Conservation (phyloP, 306 rosid genomes). For the Comarum palustre region DNA sequence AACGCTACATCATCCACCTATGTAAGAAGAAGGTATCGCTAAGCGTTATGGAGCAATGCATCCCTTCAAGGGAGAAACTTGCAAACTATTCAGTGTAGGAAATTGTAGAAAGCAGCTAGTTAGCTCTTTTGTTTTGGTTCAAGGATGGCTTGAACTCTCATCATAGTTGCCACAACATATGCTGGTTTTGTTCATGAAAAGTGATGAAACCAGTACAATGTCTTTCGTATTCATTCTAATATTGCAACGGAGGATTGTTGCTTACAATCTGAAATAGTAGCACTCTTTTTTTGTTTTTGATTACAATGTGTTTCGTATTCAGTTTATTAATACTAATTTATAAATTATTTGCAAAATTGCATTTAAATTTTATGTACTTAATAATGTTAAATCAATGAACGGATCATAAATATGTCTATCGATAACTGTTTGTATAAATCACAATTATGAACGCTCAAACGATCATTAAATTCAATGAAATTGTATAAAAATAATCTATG, state of each 20-base stretch:
- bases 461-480: too few species aligned
- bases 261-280: not conserved
- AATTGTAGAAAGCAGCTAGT: not conserved
- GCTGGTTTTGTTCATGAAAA: not conserved
- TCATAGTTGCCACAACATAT: not conserved
- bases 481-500: too few species aligned
- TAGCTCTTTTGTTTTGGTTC: slow-evolving; percentile 13
- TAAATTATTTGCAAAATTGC: too few species aligned
- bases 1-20: slow-evolving; percentile 54
- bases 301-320: too few species aligned
- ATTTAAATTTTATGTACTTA: too few species aligned
- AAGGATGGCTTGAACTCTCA: not conserved
- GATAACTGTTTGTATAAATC: too few species aligned
- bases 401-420: too few species aligned
- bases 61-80: slow-evolving; percentile 5
- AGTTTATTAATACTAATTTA: too few species aligned
- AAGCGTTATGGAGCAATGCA: not conserved
- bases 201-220: not conserved
- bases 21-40: slow-evolving; percentile 33
- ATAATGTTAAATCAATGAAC: too few species aligned
- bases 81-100: not conserved
- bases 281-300: too few species aligned
- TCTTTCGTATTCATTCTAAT: not conserved
- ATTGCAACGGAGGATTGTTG: not conserved
- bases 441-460: too few species aligned